Base-by-base conservation (phyloP, 805 yeast genomes). In the Wickerhamiella australiensis region DNA sequence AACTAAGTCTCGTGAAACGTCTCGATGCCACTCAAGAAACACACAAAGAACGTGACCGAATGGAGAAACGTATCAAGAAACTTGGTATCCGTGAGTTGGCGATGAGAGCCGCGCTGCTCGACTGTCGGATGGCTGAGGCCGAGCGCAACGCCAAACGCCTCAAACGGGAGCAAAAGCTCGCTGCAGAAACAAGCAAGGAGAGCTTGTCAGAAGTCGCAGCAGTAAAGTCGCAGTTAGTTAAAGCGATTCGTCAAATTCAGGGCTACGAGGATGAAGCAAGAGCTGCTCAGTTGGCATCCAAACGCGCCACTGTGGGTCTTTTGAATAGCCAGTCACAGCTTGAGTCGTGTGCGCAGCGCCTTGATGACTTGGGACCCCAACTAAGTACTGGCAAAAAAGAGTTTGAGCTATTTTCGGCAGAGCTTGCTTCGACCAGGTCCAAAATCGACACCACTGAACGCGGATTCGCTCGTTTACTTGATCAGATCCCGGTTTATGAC, bases 401-500 rank as follows among this genome's bases (percentile, higher is more conserved):
- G 48, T 44, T 45, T 27, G 40, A 56, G 17, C 38, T 54, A 20
- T 47, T 47, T 1, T 50, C 41, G 1, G 55, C 57, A 5, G 56
- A 57, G 9, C 15, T 52, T 2, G 50, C 48, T 22, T 46, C 25
- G 17, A 57, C 66, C 0, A 59, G 62, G 46, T 17, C 53, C 4
- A 57, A 62, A 41, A 53, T 68, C 25, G 56, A n/a, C 17, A 25
- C 42, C 4, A 40, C 43, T 15, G 12, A 36, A 15, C 25, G 25
- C 3, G 43, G 29, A 2, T 46, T n/a, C 20, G 38, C 44, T 18
- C 27, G 42, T 31, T 41, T 25, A 5, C 26, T 31, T 9, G 41
- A 11, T 11, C 45, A 38, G 12, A 21, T 49, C 17, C 31, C 41
- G 3, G 21, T 15, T 6, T 45, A 45, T 18, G 12, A 25, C 5